A percentile compares a stretch with the other conserved stretches of the same genome.
These are phyloP conservation scores for Sclerotinia nivalis DNA, from an alignment of 2,329 filamentous ascomycete genomes.

Conservation along the genomic window DNA sequence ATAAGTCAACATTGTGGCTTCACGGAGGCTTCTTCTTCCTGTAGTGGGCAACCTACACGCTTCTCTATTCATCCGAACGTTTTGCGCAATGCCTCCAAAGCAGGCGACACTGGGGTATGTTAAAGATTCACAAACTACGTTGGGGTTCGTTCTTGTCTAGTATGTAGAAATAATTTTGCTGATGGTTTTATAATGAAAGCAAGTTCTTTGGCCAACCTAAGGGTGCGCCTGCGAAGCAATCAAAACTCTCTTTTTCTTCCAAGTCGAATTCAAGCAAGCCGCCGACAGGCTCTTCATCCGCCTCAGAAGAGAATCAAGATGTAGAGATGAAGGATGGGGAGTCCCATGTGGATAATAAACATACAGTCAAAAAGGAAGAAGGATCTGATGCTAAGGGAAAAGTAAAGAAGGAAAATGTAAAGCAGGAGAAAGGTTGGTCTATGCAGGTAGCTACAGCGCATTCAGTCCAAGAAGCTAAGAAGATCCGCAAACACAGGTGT, in stretches of 20 bases:
- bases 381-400: slow-evolving; percentile 11
- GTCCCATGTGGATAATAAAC: slow-evolving; percentile 26
- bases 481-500: slow-evolving; percentile 25
- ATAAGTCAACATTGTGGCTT: slow-evolving; percentile 37
- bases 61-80: slow-evolving; percentile 26
- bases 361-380: slow-evolving; percentile 29
- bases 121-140: slow-evolving; percentile 68
- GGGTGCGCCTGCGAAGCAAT: slow-evolving; percentile 69
- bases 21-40: slow-evolving; percentile 28
- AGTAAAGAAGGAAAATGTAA: slow-evolving; percentile 23
- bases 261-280: slow-evolving; percentile 46
- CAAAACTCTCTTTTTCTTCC: slow-evolving; percentile 74
- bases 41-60: slow-evolving; percentile 29
- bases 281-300: slow-evolving; percentile 35
- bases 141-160: slow-evolving; percentile 59
- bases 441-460: background rate
- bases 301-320: slow-evolving; percentile 33
- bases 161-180: slow-evolving; percentile 24
- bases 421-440: background rate
- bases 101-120: slow-evolving; percentile 91
- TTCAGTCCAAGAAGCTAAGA: background rate
- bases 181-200: slow-evolving; percentile 49
- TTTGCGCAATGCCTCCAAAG: slow-evolving; percentile 40
- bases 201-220: slow-evolving; percentile 79
- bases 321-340: slow-evolving; percentile 37